phyloP scores from a whole-genome alignment of 768 basidiomycete genomes.

The Gloeophyllum trabeum region DNA sequence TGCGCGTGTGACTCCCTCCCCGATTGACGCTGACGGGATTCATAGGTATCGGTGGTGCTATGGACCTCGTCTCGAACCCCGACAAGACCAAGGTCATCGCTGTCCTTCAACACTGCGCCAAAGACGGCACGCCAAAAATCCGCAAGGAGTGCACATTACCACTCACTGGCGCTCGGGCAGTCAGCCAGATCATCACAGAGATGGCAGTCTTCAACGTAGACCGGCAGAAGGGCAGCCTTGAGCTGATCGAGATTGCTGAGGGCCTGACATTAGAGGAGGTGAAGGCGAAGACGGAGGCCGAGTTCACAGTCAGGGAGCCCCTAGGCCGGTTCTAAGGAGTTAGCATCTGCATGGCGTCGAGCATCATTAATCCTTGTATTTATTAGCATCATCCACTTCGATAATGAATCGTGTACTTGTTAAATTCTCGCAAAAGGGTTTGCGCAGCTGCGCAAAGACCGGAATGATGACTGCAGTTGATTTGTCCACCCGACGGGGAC shows the following conservation, averaged over 20 bases:
- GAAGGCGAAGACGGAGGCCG: conserved; percentile 70
- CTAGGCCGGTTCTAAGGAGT: conserved; percentile 41
- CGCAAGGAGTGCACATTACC: conserved; percentile 72
- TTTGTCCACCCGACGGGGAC: too few relatives aligned
- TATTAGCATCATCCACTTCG: too few relatives aligned
- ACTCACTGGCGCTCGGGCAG: conserved; percentile 75
- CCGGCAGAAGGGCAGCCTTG: conserved; percentile 56
- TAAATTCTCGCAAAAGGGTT: too few relatives aligned
- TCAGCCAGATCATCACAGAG: conserved; percentile 88
- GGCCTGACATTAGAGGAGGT: conserved; percentile 78
- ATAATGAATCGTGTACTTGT: too few relatives aligned
- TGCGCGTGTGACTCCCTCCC: not conserved
- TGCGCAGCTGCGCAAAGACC: too few relatives aligned
- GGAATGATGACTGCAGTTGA: too few relatives aligned
- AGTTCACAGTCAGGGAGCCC: conserved; percentile 50
- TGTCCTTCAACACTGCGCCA: conserved; percentile 81
- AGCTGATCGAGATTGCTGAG: conserved; percentile 70
- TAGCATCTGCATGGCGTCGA: too few relatives aligned
- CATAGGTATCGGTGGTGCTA: conserved; percentile 84
- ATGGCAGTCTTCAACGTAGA: conserved; percentile 83
- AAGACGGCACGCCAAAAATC: conserved; percentile 82
- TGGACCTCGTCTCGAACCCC: conserved; percentile 92
- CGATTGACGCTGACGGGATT: not conserved
- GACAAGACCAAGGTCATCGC: conserved; percentile 89
- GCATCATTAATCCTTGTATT: too few relatives aligned